Conservation (phyloP, 1,284 basidiomycete genomes). For the Ceratobasidium sp. region DNA sequence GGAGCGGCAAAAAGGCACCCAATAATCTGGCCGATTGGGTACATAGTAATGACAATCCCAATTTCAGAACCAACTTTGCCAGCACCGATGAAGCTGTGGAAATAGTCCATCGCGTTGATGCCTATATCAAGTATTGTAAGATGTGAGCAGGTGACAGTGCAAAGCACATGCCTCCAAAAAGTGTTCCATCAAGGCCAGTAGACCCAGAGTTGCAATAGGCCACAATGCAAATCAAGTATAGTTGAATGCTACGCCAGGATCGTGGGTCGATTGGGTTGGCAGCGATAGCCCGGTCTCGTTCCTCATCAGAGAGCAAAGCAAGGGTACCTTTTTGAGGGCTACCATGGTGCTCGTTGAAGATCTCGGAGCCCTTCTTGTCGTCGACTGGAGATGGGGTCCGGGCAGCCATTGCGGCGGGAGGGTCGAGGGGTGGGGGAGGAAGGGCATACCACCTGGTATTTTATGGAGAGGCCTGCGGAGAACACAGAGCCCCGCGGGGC, state of each 20-base stretch:
- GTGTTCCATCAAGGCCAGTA: constrained; percentile 32
- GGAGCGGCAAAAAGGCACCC: constrained; percentile 44
- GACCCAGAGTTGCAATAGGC: constrained; percentile 44
- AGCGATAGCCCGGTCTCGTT: constrained; percentile 35
- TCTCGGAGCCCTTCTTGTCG: constrained; percentile 26
- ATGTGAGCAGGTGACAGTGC: constrained; percentile 9
- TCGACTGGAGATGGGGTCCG: not conserved
- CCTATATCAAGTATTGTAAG: constrained; percentile 40
- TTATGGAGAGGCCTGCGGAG: constrained; percentile 4
- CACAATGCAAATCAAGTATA: constrained; percentile 43
- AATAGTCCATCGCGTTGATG: constrained; percentile 48
- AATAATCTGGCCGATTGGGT: constrained; percentile 45
- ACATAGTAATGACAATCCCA: constrained; percentile 46
- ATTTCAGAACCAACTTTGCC: constrained; percentile 38
- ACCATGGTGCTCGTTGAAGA: constrained; percentile 26
- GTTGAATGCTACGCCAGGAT: constrained; percentile 40
- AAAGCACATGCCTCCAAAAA: constrained; percentile 8
- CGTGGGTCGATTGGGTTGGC: constrained; percentile 43
- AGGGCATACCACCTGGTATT: not conserved
- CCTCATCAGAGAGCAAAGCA: constrained; percentile 6
- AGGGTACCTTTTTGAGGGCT: not conserved
- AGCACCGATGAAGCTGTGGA: constrained; percentile 45
- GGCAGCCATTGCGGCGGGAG: not conserved
- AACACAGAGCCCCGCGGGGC: not conserved
- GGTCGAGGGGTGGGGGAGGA: not conserved